phyloP scores from a whole-genome alignment of 2,329 filamentous ascomycete genomes.

The Xenoacremonium recifei region DNA sequence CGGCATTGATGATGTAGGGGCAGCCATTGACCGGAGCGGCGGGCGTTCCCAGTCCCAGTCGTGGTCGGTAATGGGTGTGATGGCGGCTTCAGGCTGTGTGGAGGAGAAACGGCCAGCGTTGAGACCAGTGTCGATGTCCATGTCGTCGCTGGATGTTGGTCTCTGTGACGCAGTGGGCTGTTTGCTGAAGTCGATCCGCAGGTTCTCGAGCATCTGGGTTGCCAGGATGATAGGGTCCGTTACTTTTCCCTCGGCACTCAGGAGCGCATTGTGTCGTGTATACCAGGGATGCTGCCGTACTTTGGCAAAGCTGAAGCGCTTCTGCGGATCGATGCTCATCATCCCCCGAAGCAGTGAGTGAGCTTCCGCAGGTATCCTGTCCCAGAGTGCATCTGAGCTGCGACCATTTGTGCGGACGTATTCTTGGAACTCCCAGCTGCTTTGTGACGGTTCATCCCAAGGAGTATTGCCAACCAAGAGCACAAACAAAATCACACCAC shows the following conservation, averaged over 20 bases:
- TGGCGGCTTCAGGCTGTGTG: conserved; percentile 82
- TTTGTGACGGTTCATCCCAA: conserved; percentile 87
- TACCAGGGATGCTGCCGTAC: conserved; percentile 95
- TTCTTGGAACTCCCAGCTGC: conserved; percentile 89
- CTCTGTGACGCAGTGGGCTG: conserved; percentile 54
- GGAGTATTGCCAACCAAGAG: conserved; percentile 94
- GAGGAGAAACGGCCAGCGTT: conserved; percentile 59
- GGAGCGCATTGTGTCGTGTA: conserved; percentile 74
- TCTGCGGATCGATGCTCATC: conserved; percentile 75
- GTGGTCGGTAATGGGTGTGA: conserved; percentile 67
- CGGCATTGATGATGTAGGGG: conserved; percentile 35
- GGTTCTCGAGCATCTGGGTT: conserved; percentile 90
- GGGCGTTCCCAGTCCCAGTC: conserved; percentile 89
- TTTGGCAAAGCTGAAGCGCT: conserved; percentile 81
- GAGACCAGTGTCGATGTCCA: conserved; percentile 65
- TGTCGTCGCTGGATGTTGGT: conserved; percentile 46
- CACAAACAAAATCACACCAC: conserved; percentile 96
- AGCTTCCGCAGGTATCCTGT: conserved; percentile 69
- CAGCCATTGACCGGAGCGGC: conserved; percentile 50
- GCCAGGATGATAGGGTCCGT: conserved; percentile 80
- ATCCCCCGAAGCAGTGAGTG: conserved; percentile 87
- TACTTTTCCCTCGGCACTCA: conserved; percentile 71
- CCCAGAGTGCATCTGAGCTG: conserved; percentile 83
- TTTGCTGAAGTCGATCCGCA: conserved; percentile 83
- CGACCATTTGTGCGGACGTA: conserved; percentile 78